Evolutionary conservation across 202 grass and related monocot species (phyloP).

Genomic region (Sporobolus alterniflorus): DNA sequence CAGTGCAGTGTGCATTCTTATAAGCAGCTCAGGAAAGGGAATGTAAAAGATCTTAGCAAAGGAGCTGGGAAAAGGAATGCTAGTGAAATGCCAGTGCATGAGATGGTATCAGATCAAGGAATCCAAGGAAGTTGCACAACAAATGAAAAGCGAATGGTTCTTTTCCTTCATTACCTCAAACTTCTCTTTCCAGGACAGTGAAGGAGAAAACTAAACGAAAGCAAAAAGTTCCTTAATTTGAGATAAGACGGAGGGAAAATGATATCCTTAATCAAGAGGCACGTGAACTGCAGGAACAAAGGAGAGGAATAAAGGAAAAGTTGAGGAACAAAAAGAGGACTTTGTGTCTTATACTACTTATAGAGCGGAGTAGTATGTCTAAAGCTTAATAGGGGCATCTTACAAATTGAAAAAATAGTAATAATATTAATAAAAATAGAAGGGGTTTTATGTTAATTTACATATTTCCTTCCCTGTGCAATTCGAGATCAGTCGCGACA

Average conservation of each 20-base stretch:
- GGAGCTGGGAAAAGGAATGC: neutral
- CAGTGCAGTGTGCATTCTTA: slow-evolving; percentile 15
- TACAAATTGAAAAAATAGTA: too few species aligned
- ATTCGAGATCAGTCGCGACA: too few species aligned
- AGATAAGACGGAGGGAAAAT: slow-evolving; percentile 10
- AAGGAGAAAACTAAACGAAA: neutral
- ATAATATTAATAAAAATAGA: too few species aligned
- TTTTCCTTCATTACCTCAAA: slow-evolving; percentile 10
- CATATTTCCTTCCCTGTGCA: too few species aligned
- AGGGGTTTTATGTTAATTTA: too few species aligned
- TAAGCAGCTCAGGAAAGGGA: slow-evolving; percentile 31
- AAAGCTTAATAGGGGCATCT: too few species aligned
- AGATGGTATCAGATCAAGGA: slow-evolving; percentile 34
- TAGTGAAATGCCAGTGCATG: slow-evolving; percentile 12
- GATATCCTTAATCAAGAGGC: neutral
- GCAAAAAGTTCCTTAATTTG: slow-evolving; percentile 22
- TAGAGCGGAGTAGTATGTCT: too few species aligned
- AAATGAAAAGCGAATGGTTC: slow-evolving; percentile 31
- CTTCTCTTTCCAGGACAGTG: slow-evolving; percentile 30
- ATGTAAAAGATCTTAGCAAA: neutral
- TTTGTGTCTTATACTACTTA: too few species aligned
- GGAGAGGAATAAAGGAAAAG: slow-evolving; percentile 27
- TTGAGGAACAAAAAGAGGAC: slow-evolving; percentile 11
- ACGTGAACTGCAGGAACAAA: slow-evolving; percentile 36
- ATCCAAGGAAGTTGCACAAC: slow-evolving; percentile 27